Conservation (phyloP, 805 yeast species). For the Cyberlindnera galapagoensis region DNA sequence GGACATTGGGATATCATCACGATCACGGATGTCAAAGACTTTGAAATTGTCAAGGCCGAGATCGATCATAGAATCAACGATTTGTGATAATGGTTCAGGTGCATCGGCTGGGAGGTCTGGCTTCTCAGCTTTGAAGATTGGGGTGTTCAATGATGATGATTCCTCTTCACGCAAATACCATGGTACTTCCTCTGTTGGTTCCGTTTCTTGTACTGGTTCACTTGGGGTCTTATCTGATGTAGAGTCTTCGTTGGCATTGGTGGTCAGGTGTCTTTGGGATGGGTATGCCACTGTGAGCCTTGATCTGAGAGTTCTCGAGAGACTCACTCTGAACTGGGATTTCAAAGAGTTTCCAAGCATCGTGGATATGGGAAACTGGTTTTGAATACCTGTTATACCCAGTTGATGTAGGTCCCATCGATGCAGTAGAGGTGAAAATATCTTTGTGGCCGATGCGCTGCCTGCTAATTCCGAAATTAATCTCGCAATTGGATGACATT, state of each 20-base stretch:
- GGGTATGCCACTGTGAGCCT: too few relatives aligned
- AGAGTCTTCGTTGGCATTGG: background rate
- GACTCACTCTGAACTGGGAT: too few relatives aligned
- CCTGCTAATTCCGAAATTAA: too few relatives aligned
- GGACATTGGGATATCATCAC: conserved; percentile 32
- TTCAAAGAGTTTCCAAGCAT: too few relatives aligned
- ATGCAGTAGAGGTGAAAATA: too few relatives aligned
- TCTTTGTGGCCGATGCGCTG: too few relatives aligned
- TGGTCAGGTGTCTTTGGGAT: background rate
- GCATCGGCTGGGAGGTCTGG: conserved; percentile 57
- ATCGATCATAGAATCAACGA: conserved; percentile 41
- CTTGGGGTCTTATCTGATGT: background rate
- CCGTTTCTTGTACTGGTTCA: too few relatives aligned
- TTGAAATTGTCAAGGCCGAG: conserved; percentile 61
- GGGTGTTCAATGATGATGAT: conserved; percentile 29
- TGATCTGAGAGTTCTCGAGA: too few relatives aligned
- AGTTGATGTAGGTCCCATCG: too few relatives aligned
- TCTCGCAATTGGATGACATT: too few relatives aligned
- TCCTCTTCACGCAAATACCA: conserved; percentile 54
- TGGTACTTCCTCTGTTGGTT: conserved; percentile 30
- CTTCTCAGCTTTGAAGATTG: conserved; percentile 29
- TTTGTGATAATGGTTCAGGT: conserved; percentile 43
- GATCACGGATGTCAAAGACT: conserved; percentile 55
- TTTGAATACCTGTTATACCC: too few relatives aligned
- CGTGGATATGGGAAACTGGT: too few relatives aligned